These are phyloP conservation scores for Fusarium xylarioides DNA, from an alignment of 2,329 filamentous ascomycete genomes.

Conservation along the genomic window DNA sequence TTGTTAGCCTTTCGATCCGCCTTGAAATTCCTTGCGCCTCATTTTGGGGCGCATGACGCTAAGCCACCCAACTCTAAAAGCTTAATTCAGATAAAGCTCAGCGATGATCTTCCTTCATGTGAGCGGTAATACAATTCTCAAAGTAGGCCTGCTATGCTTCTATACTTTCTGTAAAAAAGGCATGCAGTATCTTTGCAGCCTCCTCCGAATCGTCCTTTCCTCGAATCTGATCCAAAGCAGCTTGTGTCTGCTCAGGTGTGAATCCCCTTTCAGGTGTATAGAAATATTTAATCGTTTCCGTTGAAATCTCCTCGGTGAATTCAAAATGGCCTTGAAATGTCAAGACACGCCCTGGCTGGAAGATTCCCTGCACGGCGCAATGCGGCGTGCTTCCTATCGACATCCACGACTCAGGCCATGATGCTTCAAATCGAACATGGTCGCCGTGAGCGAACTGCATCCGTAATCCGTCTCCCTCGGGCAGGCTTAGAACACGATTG, in stretches of 20 bases:
- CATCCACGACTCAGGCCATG: not conserved
- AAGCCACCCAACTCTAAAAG: constrained; percentile 5
- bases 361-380: not conserved
- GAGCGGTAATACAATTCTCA: not conserved
- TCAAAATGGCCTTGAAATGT: not conserved
- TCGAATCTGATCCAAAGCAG: not conserved
- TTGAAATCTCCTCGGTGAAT: not conserved
- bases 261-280: not conserved
- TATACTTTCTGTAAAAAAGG: not conserved
- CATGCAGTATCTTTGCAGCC: not conserved
- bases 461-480: not conserved
- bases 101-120: not conserved
- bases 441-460: not conserved
- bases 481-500: not conserved
- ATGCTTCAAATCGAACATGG: not conserved
- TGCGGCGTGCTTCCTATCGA: not conserved
- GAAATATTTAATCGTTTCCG: not conserved
- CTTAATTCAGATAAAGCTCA: not conserved
- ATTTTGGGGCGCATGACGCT: constrained; percentile 2
- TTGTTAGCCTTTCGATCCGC: not conserved
- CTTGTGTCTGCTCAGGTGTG: not conserved
- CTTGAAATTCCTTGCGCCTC: not conserved
- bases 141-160: too few relatives aligned
- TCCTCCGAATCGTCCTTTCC: not conserved
- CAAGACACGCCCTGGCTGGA: not conserved